These are phyloP conservation scores for Perkinsus olseni DNA, from an alignment of 169 alveolate genomes.

Conservation along the genomic window DNA sequence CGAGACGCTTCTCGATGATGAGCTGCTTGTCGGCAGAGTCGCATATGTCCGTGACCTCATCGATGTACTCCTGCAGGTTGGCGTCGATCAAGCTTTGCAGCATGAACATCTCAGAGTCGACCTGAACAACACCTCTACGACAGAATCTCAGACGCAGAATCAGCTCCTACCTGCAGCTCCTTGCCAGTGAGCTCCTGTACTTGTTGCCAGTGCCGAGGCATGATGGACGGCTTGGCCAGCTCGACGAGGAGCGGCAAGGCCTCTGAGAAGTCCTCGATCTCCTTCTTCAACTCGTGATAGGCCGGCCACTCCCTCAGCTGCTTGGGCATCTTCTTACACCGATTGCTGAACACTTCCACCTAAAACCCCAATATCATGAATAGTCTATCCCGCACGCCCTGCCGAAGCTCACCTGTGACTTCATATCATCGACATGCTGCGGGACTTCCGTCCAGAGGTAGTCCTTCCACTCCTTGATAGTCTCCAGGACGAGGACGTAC, in stretches of 20 bases:
- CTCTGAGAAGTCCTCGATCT: conserved; percentile 75
- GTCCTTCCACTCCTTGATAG: conserved; percentile 81
- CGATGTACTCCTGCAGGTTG: conserved; percentile 57
- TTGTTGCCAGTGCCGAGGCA: conserved; percentile 86
- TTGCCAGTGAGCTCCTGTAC: conserved; percentile 68
- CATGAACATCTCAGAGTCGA: conserved; percentile 65
- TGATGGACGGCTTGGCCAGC: conserved; percentile 76
- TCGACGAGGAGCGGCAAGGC: conserved; percentile 77
- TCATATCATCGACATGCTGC: conserved; percentile 73
- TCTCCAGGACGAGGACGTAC: conserved; percentile 74
- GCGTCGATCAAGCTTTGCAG: conserved; percentile 73
- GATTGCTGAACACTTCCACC: conserved; percentile 61
- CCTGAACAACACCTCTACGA: no score
- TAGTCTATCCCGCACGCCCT: not conserved
- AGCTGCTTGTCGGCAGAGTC: conserved; percentile 92
- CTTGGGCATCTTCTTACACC: conserved; percentile 82
- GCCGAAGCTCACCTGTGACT: conserved; percentile 26
- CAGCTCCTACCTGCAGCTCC: no score
- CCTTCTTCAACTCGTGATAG: conserved; percentile 80
- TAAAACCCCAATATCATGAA: not conserved
- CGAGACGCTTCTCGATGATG: conserved; percentile 76
- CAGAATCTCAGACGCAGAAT: no score
- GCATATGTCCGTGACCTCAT: conserved; percentile 88
- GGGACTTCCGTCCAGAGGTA: conserved; percentile 78
- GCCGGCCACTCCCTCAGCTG: conserved; percentile 86